These are phyloP conservation scores for Neurospora sp. DNA, from an alignment of 495 filamentous ascomycete species.

Conservation along the genomic window DNA sequence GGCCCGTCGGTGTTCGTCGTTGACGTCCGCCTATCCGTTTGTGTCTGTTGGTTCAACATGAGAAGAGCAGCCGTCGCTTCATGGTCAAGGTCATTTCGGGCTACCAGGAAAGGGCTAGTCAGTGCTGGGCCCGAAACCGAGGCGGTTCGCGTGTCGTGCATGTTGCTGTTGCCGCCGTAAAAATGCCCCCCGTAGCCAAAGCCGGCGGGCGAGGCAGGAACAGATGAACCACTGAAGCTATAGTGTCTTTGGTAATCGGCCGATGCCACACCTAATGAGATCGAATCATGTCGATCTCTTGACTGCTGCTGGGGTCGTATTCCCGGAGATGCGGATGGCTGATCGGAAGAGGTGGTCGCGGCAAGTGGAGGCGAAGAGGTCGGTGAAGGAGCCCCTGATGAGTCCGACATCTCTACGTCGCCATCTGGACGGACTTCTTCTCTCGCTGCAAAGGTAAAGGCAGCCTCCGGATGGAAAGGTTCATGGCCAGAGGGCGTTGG, in stretches of 20 bases:
- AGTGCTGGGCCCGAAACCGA: slow-evolving; percentile 32
- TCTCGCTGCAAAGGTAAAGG: not conserved
- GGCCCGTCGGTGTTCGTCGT: not conserved
- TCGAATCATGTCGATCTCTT: slow-evolving; percentile 32
- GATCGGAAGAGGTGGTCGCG: slow-evolving; percentile 15
- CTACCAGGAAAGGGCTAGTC: slow-evolving; percentile 39
- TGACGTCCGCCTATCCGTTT: slow-evolving; percentile 44
- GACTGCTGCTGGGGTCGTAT: slow-evolving; percentile 30
- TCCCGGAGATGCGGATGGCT: slow-evolving; percentile 40
- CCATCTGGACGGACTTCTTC: not conserved
- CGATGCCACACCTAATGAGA: slow-evolving; percentile 32
- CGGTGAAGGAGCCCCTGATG: slow-evolving; percentile 26
- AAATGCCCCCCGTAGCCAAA: slow-evolving; percentile 31
- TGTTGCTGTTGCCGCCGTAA: slow-evolving; percentile 16
- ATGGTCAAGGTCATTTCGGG: slow-evolving; percentile 50
- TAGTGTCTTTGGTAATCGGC: slow-evolving; percentile 28
- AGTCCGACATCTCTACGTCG: slow-evolving; percentile 42
- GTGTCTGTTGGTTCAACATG: slow-evolving; percentile 49
- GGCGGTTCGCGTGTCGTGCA: not conserved
- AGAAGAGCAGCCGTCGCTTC: slow-evolving; percentile 73
- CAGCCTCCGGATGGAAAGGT: slow-evolving; percentile 15
- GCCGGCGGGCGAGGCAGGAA: slow-evolving; percentile 32
- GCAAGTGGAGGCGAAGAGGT: slow-evolving; percentile 17
- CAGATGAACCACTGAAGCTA: slow-evolving; percentile 32
- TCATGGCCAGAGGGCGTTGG: slow-evolving; percentile 16